Base-by-base conservation (phyloP, 2,329 filamentous ascomycete genomes). In the Exophiala bonariae region DNA sequence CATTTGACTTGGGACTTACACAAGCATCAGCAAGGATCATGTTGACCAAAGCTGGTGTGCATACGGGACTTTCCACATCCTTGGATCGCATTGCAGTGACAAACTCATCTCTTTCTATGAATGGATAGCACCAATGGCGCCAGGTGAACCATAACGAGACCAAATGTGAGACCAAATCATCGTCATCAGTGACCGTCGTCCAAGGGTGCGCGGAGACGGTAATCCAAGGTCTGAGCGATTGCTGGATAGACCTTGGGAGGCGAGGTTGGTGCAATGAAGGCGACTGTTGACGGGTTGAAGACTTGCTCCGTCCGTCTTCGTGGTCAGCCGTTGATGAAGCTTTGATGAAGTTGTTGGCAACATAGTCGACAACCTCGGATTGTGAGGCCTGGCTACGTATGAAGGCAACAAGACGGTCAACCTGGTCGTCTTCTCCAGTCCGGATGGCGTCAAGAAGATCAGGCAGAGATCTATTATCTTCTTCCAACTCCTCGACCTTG, bases 21-120 rank as follows among this genome's bases (percentile, higher is more conserved):
- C 55, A 56, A 22, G 39, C 53, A 38, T 49, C 41, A 9, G 62
- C 54, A 1, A 67, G 54, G 22, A 67, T 64, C 17, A 58, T 55
- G 46, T 67, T 67, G 40, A 66, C 65, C 41, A 67, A 44, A 31
- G 64, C 63, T 2, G 64, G 61, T 2, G 65, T 64, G 42, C 65
- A 67, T 37, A 61, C 65, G 8, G 35, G 49, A 13, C 54, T 59
- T 3, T 61, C 33, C 19, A 63, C 18, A 16, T 62, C 41, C 6
- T 59, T 59, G 6, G 50, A 35, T 42, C 55, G 52, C 65, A 66
- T 67, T 14, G 60, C 64, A 2, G 44, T 43, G 6, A 66, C 46
- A 33, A 67, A 65, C 13, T 58, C 41, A 28, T 63, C 60, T 13
- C 54, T 54, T 31, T 67, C 63, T 23, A 67, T 50, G 56, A 61